Base-by-base conservation (phyloP, 768 basidiomycete species). In the Termitomyces sp. region DNA sequence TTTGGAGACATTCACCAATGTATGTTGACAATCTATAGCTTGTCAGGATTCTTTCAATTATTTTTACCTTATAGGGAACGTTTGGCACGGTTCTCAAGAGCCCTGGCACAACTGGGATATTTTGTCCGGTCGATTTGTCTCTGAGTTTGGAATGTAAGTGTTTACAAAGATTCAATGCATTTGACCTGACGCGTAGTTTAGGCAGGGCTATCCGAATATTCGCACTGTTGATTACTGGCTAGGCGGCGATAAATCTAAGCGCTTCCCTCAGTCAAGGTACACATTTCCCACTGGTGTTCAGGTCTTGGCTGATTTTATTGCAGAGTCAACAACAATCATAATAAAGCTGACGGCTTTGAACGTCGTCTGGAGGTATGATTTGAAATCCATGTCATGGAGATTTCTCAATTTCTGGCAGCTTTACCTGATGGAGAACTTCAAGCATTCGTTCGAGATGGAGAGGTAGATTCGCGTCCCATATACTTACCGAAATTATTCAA, bases 401-500 rank as follows among this genome's bases (percentile, higher is more conserved):
- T 30, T 13, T 43, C 18, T 40, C 26, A 44, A 59, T 48, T 57
- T 57, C 37, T 42, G 24, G 37, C 70, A 91, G 84, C 79, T 92
- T n/a, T 98, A 97, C 72, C 81, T 98, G 37, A 79, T 93, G 67
- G 95, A 97, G 72, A 98, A 98, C 74, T 95, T 96, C 79, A 91
- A 85, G 70, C 89, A 92, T 67, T 79, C 87, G 0, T 91, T 94
- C 66, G 87, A 94, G 64, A 86, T 95, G 71, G 91, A 94, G 66
- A 91, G 89, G 89, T 87, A 61, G 12, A 45, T 32, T 8, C 32
- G n/a, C 10, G 4, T 16, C 24, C 33, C 24, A 34, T 18, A 32
- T 39, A 3, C 12, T 45, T 20, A 4, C 9, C 53, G 58, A 34
- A 18, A 30, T 53, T 49, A 53, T 55, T 42, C 62, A 14, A 40